Evolutionary conservation across 2,329 filamentous ascomycete genomes (phyloP).

Genomic region (Trichoderma sp.): DNA sequence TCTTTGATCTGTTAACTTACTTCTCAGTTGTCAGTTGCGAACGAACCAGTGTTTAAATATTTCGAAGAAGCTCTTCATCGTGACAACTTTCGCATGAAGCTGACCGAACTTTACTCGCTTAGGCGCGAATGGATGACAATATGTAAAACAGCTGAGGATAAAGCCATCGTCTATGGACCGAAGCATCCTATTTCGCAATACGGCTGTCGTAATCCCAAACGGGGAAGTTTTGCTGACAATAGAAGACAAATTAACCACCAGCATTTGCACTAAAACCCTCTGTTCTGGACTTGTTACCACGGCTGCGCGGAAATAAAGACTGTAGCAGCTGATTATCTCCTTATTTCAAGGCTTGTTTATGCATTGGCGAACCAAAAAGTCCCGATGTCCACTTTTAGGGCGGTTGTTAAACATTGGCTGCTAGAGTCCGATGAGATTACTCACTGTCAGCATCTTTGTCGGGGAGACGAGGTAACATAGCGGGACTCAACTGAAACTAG

Average conservation of each 20-base stretch:
- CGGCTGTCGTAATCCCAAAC: background rate
- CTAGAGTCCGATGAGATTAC: background rate
- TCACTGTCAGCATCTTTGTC: background rate
- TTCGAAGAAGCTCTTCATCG: background rate
- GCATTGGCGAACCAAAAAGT: background rate
- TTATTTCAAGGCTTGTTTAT: background rate
- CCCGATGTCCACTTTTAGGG: background rate
- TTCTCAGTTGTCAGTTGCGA: background rate
- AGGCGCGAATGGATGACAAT: background rate
- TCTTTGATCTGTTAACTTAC: background rate
- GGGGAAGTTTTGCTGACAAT: conserved; percentile 3
- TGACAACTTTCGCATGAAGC: background rate
- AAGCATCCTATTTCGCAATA: background rate
- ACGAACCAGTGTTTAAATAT: background rate
- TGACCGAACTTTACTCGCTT: background rate
- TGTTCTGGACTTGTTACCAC: background rate
- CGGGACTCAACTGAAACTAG: background rate
- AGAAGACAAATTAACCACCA: background rate
- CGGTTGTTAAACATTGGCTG: background rate
- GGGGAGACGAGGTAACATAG: background rate
- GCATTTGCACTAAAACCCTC: background rate
- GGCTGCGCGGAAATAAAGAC: background rate
- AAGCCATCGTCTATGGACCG: too few relatives aligned
- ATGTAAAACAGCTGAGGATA: background rate
- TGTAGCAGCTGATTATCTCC: background rate